A percentile compares a stretch with the other conserved stretches of the same genome.
Conservation (phyloP, 148 eudicot genomes). For the Polygonum aviculare region DNA sequence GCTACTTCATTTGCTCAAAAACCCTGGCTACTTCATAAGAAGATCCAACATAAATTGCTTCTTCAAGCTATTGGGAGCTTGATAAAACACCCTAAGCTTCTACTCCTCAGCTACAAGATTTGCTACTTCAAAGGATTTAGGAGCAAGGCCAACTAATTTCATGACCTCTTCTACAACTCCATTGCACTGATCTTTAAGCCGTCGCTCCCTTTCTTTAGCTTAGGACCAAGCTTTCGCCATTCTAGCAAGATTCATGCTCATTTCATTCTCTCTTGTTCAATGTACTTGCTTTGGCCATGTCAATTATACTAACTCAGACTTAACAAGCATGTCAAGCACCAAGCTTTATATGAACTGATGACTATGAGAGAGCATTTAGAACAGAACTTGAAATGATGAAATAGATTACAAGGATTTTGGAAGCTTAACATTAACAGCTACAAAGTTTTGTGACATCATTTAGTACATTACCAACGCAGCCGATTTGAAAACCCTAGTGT, state of each 20-base stretch:
- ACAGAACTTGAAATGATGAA: neutral
- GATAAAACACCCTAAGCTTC: neutral
- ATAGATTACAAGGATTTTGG: neutral
- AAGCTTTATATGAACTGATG: neutral
- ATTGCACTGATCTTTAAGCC: neutral
- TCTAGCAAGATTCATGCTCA: neutral
- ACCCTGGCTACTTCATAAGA: neutral
- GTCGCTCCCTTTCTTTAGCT: neutral
- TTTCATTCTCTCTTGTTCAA: neutral
- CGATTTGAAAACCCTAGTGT: too few relatives aligned
- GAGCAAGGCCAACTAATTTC: slow-evolving; percentile 1
- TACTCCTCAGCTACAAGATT: neutral
- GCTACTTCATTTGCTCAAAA: neutral
- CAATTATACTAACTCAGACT: too few relatives aligned
- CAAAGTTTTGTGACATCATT: too few relatives aligned
- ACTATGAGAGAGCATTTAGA: neutral
- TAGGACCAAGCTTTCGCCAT: neutral
- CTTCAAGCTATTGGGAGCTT: slow-evolving; percentile 4
- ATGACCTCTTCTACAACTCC: neutral
- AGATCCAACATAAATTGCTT: neutral
- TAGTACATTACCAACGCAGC: too few relatives aligned
- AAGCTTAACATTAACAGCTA: neutral
- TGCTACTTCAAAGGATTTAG: neutral
- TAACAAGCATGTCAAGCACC: neutral
- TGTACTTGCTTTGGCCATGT: too few relatives aligned